Percentiles rank a stretch among this genome's conserved stretches.
These are phyloP conservation scores for Filobasidium wieringae DNA, from an alignment of 768 basidiomycete species.

Conservation along the genomic window DNA sequence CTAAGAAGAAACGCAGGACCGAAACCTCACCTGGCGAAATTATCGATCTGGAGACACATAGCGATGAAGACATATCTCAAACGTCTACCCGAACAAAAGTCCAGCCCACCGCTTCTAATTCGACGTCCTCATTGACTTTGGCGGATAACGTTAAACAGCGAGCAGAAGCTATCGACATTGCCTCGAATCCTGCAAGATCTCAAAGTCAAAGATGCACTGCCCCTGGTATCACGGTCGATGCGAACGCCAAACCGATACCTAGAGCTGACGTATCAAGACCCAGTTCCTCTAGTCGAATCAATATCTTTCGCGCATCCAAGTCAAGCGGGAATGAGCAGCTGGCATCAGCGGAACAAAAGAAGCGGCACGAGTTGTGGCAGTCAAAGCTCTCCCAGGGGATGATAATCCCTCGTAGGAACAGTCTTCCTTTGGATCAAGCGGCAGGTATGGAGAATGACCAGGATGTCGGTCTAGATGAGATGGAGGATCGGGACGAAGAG, in stretches of 20 bases:
- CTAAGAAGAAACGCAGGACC: not conserved
- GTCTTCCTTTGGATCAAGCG: constrained; percentile 32
- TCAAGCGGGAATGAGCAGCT: not conserved
- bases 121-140: no score
- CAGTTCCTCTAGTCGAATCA: not conserved
- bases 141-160: no score
- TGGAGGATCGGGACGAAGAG: not conserved
- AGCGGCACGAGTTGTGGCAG: constrained; percentile 26
- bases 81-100: not conserved
- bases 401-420: constrained; percentile 23
- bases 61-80: no score
- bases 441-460: constrained; percentile 16
- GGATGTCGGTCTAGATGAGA: constrained; percentile 11
- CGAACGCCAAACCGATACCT: not conserved
- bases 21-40: not conserved
- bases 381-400: constrained; percentile 20
- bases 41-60: not conserved
- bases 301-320: no score
- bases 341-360: constrained; percentile 17
- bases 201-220: not conserved
- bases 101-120: not conserved
- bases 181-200: not conserved
- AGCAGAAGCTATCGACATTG: not conserved
- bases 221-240: not conserved
- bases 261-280: not conserved